Evolutionary conservation across 257 asterid species (phyloP), one percentile per base, ranked within the genome.

Genomic region (Rauvolfia tetraphylla): DNA sequence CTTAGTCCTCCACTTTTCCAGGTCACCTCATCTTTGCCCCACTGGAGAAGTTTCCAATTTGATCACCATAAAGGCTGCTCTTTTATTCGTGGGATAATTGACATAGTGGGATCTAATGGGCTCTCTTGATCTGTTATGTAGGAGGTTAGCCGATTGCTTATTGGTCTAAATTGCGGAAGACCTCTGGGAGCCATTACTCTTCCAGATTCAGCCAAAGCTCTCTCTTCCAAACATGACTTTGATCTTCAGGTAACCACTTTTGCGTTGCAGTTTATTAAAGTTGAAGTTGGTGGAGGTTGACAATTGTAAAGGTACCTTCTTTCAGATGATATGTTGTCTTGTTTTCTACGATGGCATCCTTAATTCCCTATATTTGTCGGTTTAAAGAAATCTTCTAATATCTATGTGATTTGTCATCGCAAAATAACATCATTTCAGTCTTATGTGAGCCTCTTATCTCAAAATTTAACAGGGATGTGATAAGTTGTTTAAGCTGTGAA

Each of bases 101-200:
- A 12, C 20, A 58, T 25, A 58, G 25, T 25, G 34, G 18, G 5
- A 65, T 65, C 18, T 38, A 38, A 67, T 23, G 23, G 67, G 68
- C 22, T 42, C 8, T 66, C 38, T 46, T 58, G 5, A 49, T 70
- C 18, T 25, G 25, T n/a, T 5, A 7, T 42, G 48, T 85, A 95
- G 98, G 97, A 95, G 85, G 96, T 81, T 6, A 87, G 89, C 83
- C 92, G 98, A 54, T 73, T 95, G 79, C 91, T 95, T 74, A 72
- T 86, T 51, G 98, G 98, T 82, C 85, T 86, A 17, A 95, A 92
- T 86, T 86, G 98, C 84, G 98, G 97, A 77, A 85, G 71, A 80
- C 58, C 90, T 46, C 90, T 92, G 78, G 90, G 81, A 67, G 58
- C 86, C 38, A 33, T 89, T 77, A 20, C 80, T 46, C 81, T 95